Percentiles rank a stretch among this genome's conserved stretches.
phyloP scores from a whole-genome alignment of 2,329 filamentous ascomycete genomes.

The Cordyceps pruinosa region DNA sequence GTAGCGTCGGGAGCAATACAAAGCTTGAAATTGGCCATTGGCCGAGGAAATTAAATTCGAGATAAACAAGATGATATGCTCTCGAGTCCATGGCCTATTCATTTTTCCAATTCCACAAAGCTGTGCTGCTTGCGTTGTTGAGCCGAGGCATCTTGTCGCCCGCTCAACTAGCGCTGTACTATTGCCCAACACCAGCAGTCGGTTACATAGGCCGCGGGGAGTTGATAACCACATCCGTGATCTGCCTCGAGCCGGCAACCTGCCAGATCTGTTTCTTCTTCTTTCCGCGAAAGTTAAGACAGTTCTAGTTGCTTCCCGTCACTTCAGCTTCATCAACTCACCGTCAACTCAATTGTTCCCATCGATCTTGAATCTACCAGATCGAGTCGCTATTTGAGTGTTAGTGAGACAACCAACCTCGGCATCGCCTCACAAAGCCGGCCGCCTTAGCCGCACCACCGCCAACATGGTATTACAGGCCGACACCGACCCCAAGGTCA shows the following conservation, averaged over 20 bases:
- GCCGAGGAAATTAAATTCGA: not conserved
- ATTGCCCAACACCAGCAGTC: not conserved
- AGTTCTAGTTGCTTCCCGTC: not conserved
- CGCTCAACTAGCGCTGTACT: not conserved
- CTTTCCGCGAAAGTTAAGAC: not conserved
- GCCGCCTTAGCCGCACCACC: not conserved
- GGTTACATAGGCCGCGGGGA: not conserved
- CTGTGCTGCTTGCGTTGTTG: not conserved
- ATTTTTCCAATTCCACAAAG: not conserved
- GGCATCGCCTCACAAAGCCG: not conserved
- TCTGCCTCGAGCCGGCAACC: not conserved
- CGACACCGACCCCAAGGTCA: conserved; percentile 2
- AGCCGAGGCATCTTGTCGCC: conserved; percentile 2
- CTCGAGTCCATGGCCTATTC: not conserved
- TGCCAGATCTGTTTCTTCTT: not conserved
- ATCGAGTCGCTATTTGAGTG: not conserved
- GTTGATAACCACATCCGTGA: not conserved
- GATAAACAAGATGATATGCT: not conserved
- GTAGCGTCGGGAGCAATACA: not conserved
- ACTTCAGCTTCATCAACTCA: no score
- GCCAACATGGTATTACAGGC: conserved; percentile 7
- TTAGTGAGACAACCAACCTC: not conserved
- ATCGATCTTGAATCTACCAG: not conserved
- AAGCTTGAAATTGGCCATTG: not conserved
- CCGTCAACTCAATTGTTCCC: not conserved